Evolutionary conservation across 169 alveolate species (phyloP).

Genomic region (Cryptosporidium sp.): DNA sequence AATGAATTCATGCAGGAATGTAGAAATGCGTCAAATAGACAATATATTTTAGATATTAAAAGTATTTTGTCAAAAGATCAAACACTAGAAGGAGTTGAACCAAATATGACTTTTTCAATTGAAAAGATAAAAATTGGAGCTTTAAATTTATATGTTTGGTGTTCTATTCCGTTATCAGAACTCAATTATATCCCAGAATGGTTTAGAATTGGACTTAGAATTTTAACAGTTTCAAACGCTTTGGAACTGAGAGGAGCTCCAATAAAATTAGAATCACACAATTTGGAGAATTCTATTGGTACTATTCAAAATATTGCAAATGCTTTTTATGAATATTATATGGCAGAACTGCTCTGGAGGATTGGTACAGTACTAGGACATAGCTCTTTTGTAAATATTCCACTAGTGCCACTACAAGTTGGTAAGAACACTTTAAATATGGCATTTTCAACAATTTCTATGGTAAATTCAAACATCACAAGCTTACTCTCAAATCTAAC

Average conservation of each 20-base stretch:
- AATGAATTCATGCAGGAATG: slow-evolving; percentile 58
- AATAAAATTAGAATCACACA: slow-evolving; percentile 55
- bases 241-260: slow-evolving; percentile 77
- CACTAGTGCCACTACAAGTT: slow-evolving; percentile 88
- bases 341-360: slow-evolving; percentile 78
- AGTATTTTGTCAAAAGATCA: slow-evolving; percentile 35
- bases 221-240: slow-evolving; percentile 69
- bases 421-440: slow-evolving; percentile 88
- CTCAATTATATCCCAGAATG: slow-evolving; percentile 61
- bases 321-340: slow-evolving; percentile 66
- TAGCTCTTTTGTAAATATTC: slow-evolving; percentile 89
- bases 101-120: slow-evolving; percentile 53
- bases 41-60: slow-evolving; percentile 7
- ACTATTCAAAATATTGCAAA: slow-evolving; percentile 29
- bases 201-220: slow-evolving; percentile 68
- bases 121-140: slow-evolving; percentile 62
- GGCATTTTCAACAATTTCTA: slow-evolving; percentile 90
- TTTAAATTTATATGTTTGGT: slow-evolving; percentile 63
- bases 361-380: slow-evolving; percentile 89
- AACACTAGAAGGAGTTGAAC: background rate
- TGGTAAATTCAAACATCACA: slow-evolving; percentile 87
- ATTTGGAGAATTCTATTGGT: slow-evolving; percentile 61
- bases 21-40: background rate
- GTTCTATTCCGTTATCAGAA: slow-evolving; percentile 57
- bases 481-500: slow-evolving; percentile 88